Conservation (phyloP, 495 filamentous ascomycete genomes). For the Viridothelium virens region DNA sequence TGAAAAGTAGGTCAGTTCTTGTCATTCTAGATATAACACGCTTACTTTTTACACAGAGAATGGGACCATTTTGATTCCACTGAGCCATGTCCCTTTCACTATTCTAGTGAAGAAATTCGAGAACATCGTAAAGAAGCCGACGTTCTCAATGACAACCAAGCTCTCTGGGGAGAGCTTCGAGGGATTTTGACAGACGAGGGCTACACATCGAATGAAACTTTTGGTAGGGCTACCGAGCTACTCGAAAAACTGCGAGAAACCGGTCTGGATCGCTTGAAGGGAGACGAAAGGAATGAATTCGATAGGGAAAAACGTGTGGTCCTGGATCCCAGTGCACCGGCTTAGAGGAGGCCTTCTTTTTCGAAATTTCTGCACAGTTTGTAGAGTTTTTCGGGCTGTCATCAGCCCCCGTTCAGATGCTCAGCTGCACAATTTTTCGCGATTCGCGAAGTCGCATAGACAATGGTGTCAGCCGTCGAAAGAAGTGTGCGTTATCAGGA, state of each 20-base stretch:
- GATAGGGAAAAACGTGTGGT: conserved; percentile 4
- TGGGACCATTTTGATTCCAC: conserved; percentile 16
- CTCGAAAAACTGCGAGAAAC: conserved; percentile 11
- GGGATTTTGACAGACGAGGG: conserved; percentile 16
- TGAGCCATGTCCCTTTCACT: conserved; percentile 20
- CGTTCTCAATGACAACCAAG: conserved; percentile 17
- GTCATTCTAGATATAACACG: conserved; percentile 6
- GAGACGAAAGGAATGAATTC: not conserved
- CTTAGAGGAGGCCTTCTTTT: not conserved
- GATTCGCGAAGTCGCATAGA: no score
- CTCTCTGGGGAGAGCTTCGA: conserved; percentile 15
- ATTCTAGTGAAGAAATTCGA: conserved; percentile 14
- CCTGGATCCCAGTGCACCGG: not conserved
- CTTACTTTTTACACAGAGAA: conserved; percentile 17
- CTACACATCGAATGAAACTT: conserved; percentile 17
- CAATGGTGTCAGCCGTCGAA: no score
- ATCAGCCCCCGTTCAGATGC: no score
- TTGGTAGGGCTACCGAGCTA: conserved; percentile 8
- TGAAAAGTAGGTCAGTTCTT: conserved; percentile 17
- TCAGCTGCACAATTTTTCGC: no score
- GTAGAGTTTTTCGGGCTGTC: no score
- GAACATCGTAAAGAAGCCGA: conserved; percentile 13
- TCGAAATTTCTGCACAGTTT: not conserved
- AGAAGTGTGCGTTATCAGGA: no score
- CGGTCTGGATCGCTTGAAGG: not conserved